These are phyloP conservation scores for Collybia mongolica DNA, from an alignment of 768 basidiomycete species.

Conservation along the genomic window DNA sequence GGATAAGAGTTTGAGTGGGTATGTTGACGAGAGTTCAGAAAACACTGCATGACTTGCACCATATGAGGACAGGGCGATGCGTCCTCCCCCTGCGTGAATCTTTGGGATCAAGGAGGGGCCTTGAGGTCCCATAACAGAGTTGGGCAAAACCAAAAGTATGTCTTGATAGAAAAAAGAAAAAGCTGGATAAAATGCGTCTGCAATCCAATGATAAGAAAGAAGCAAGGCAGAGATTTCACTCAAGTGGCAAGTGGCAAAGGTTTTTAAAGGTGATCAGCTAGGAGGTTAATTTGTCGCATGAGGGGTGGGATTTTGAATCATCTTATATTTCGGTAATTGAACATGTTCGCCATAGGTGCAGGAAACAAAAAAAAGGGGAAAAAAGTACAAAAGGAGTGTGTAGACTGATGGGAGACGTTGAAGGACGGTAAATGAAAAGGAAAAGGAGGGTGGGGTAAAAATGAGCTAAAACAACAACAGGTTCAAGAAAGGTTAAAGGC, in stretches of 20 bases:
- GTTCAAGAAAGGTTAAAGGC: slow-evolving; percentile 20
- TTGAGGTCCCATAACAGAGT: slow-evolving; percentile 11
- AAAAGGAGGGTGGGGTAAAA: slow-evolving; percentile 15
- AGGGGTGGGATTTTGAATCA: neutral
- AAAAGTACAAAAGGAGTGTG: slow-evolving; percentile 12
- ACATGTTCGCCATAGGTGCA: slow-evolving; percentile 18
- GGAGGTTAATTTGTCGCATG: neutral
- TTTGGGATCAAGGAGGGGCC: slow-evolving; percentile 18
- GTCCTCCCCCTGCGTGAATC: slow-evolving; percentile 51
- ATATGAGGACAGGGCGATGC: slow-evolving; percentile 51
- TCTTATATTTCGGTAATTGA: slow-evolving; percentile 4
- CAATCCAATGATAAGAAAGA: slow-evolving; percentile 1
- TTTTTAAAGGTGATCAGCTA: too few relatives aligned
- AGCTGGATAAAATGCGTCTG: too few relatives aligned
- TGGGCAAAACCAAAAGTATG: neutral
- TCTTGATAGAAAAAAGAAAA: neutral
- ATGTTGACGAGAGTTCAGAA: slow-evolving; percentile 73
- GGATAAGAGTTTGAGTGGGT: slow-evolving; percentile 87
- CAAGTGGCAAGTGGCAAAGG: too few relatives aligned
- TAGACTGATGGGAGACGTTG: neutral
- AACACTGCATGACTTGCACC: slow-evolving; percentile 57
- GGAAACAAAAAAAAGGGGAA: neutral
- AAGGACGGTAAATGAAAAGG: slow-evolving; percentile 12
- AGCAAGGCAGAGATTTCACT: too few relatives aligned
- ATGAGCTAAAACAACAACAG: slow-evolving; percentile 24